Evolutionary conservation across 2,329 filamentous ascomycete species (phyloP).

Genomic region (Phialophora tarda): DNA sequence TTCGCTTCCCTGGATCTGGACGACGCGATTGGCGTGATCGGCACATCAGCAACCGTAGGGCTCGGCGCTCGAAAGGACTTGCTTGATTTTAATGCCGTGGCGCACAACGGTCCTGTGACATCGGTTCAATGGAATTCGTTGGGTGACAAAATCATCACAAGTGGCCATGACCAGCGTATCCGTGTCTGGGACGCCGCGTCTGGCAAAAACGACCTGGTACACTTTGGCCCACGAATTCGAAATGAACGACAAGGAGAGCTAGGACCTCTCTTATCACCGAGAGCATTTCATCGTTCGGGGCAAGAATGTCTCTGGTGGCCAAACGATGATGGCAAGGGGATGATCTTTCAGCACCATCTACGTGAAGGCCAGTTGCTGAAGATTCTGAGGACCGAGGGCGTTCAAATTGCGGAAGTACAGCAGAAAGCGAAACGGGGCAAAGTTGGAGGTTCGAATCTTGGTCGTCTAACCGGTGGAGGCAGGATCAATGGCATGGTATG

Average conservation of each 20-base stretch:
- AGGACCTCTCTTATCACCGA: constrained; percentile 67
- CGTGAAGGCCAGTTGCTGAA: constrained; percentile 76
- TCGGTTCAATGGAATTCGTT: constrained; percentile 83
- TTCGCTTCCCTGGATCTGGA: constrained; percentile 83
- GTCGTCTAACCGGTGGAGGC: constrained; percentile 55
- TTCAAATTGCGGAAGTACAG: constrained; percentile 44
- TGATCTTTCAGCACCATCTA: constrained; percentile 80
- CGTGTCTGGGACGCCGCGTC: constrained; percentile 83
- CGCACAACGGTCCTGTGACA: constrained; percentile 83
- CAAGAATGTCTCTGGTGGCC: constrained; percentile 78
- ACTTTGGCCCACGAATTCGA: constrained; percentile 80
- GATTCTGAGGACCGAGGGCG: constrained; percentile 69
- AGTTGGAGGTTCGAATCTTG: constrained; percentile 18
- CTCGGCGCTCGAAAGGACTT: constrained; percentile 41
- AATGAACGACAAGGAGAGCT: constrained; percentile 67
- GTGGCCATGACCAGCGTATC: constrained; percentile 82
- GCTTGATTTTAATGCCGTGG: constrained; percentile 57
- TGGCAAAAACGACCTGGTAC: constrained; percentile 84
- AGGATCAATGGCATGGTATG: constrained; percentile 78
- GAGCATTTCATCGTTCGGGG: constrained; percentile 56
- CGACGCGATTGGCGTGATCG: constrained; percentile 72
- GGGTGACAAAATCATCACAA: constrained; percentile 75
- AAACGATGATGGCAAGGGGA: constrained; percentile 69
- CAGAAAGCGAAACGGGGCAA: constrained; percentile 10
- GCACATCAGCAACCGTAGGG: constrained; percentile 39